Evolutionary conservation across 345 rosid genomes (phyloP).

Genomic region (Toxicodendron radicans): DNA sequence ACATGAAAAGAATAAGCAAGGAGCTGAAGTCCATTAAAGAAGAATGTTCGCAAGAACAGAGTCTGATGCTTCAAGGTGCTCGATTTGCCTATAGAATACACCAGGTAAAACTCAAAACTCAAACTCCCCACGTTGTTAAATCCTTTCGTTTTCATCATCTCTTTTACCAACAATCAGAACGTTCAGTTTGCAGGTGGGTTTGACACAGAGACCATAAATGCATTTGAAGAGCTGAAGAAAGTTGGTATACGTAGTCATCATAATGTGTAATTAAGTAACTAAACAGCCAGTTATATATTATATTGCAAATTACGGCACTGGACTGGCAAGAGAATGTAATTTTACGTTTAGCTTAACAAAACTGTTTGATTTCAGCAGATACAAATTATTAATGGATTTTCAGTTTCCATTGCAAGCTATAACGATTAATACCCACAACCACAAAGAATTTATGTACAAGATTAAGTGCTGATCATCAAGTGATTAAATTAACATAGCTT

Average conservation of each 20-base stretch:
- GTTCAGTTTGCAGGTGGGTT: conserved; percentile 94
- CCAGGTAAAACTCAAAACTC: conserved; percentile 54
- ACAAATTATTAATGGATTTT: not conserved
- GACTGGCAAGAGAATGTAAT: not conserved
- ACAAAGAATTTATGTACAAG: no score
- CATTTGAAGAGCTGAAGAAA: conserved; percentile 74
- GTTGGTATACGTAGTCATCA: conserved; percentile 18
- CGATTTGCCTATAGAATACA: conserved; percentile 79
- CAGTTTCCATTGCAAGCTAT: not conserved
- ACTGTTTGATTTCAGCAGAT: conserved; percentile 6
- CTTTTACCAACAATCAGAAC: conserved; percentile 11
- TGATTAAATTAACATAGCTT: no score
- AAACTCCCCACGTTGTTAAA: conserved; percentile 5
- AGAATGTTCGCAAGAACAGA: conserved; percentile 38
- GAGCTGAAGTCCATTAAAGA: conserved; percentile 40
- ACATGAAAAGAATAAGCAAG: conserved; percentile 61
- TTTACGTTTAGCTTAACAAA: not conserved
- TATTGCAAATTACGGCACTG: no score
- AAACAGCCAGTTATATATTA: no score
- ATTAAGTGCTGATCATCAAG: no score
- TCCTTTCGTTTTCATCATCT: not conserved
- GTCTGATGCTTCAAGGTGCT: conserved; percentile 68
- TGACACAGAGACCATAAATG: conserved; percentile 53
- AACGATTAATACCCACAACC: no score
- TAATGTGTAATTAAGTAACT: not conserved